These are phyloP conservation scores for Scutellaria minor DNA, from an alignment of 257 asterid species.

Conservation along the genomic window DNA sequence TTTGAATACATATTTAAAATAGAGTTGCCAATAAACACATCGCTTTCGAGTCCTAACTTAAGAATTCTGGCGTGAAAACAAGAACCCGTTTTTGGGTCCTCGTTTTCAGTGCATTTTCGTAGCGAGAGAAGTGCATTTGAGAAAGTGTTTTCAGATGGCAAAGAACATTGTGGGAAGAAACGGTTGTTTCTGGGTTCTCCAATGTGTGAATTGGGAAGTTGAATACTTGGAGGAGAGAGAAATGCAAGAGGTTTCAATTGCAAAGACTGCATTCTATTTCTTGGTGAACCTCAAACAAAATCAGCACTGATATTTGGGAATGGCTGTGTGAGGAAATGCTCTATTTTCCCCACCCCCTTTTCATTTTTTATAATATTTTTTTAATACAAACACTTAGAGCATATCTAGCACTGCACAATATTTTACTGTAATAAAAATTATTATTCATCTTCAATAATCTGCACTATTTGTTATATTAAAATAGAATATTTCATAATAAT, in stretches of 20 bases:
- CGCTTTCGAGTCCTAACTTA: slow-evolving; percentile 43
- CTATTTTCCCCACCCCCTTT: too few species aligned
- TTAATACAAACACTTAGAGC: too few species aligned
- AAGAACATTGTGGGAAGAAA: slow-evolving; percentile 8
- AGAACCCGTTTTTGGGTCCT: slow-evolving; percentile 44
- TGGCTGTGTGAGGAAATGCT: too few species aligned
- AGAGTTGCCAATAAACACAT: slow-evolving; percentile 48
- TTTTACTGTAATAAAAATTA: too few species aligned
- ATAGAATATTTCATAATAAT: too few species aligned
- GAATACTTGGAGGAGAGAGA: slow-evolving; percentile 12
- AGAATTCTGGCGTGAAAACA: slow-evolving; percentile 43
- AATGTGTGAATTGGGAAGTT: slow-evolving; percentile 6
- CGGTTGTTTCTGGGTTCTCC: slow-evolving; percentile 15
- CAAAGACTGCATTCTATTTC: slow-evolving; percentile 27
- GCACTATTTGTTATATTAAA: too few species aligned
- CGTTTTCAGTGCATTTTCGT: slow-evolving; percentile 37
- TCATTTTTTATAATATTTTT: too few species aligned
- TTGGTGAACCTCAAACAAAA: too few species aligned
- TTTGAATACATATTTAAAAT: slow-evolving; percentile 40
- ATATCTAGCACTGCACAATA: too few species aligned
- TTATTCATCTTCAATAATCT: too few species aligned
- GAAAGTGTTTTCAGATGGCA: slow-evolving; percentile 37
- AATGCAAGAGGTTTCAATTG: slow-evolving; percentile 10
- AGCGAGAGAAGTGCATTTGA: slow-evolving; percentile 43
- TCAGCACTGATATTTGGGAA: too few species aligned